Base-by-base conservation (phyloP, 192 early-diverging fungal species). In the Coemansia sp. region DNA sequence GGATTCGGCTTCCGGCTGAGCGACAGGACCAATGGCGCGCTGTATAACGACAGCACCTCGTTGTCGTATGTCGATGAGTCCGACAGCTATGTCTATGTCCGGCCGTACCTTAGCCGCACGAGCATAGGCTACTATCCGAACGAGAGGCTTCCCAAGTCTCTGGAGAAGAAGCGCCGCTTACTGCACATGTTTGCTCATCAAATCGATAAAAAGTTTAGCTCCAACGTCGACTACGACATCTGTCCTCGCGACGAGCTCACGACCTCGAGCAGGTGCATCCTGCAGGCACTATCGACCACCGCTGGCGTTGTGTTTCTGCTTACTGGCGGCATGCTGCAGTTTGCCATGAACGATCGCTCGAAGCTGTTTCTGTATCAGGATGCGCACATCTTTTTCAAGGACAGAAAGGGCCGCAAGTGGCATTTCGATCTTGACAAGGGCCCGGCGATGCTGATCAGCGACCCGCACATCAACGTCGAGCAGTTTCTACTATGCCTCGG, bases 31-130 rank as follows among this genome's bases (percentile, higher is more conserved):
- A 74, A 85, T 24, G 96, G 95, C 11, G 86, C 94, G 1, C 83
- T 90, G 45, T 97, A 90, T 72, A 97, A 97, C 53, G 96, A 98
- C 74, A 84, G 85, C 28, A 93, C 90, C 6, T 91, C 85, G 13
- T 72, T 96, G 23, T 63, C 74, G 10, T 47, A 70, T 32, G 29
- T 59, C n/a, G 23, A 55, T 32, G 61, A 50, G 16, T 30, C 53
- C 8, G 67, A 59, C 30, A 46, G 51, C 27, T 79, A 67, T n/a
- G 64, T 70, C 30, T 79, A 79, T 35, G 67, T 79, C 27, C 63
- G 71, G 28, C 71, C 76, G 20, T 73, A 59, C 4, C 61, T 67
- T 55, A 67, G 63, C 39, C 65, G 70, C 48, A 69, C 71, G 20
- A 67, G 71, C 58, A 67, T 79, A 22, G 76, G 76, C 34, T 62